Evolutionary conservation across 768 basidiomycete species (phyloP).

Genomic region (Pleurotus sapidus): DNA sequence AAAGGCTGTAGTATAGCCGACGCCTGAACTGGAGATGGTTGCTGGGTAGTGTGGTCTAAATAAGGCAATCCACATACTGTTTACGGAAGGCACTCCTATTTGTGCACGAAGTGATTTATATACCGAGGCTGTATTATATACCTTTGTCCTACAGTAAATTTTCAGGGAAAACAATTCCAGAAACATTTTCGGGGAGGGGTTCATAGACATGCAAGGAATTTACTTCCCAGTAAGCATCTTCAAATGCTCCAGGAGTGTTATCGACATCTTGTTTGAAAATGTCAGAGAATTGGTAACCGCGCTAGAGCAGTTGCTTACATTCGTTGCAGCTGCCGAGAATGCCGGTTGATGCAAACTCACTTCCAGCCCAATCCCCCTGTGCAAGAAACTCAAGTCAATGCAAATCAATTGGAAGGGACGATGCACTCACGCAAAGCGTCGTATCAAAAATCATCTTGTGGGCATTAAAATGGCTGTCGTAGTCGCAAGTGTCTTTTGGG

Average conservation of each 20-base stretch:
- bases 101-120: no score
- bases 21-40: no score
- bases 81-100: no score
- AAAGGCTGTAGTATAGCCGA: no score
- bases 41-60: no score
- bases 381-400: background rate
- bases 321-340: constrained; percentile 32
- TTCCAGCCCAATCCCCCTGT: constrained; percentile 53
- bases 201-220: constrained; percentile 45
- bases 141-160: no score
- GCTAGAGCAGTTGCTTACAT: no score
- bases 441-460: constrained; percentile 57
- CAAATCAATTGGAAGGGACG: background rate
- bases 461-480: constrained; percentile 46
- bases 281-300: background rate
- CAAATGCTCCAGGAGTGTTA: constrained; percentile 44
- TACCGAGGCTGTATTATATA: no score
- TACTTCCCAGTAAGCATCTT: constrained; percentile 65
- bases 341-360: constrained; percentile 9
- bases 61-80: no score
- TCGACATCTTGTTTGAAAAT: constrained; percentile 41
- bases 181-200: background rate
- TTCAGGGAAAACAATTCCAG: background rate
- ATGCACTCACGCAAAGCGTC: constrained; percentile 54
- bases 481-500: constrained; percentile 45